A percentile compares a stretch with the other conserved stretches of the same genome.
phyloP scores from a whole-genome alignment of 805 yeast species.

The Saturnispora halmiae region DNA sequence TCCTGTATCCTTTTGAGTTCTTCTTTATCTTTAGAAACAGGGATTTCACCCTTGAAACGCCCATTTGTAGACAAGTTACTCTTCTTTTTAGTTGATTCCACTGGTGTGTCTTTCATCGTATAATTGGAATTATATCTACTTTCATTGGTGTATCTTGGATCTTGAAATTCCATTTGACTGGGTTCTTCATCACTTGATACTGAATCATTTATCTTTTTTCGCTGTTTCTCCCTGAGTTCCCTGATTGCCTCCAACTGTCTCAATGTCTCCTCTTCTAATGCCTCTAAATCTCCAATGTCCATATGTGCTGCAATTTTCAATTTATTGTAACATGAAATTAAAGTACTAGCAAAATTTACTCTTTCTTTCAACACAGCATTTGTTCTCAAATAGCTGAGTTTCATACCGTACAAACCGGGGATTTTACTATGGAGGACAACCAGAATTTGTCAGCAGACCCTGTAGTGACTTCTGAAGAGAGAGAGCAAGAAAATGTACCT shows the following conservation, averaged over 20 bases:
- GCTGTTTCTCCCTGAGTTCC: conserved; percentile 16
- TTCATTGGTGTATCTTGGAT: conserved; percentile 16
- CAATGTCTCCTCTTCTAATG: conserved; percentile 20
- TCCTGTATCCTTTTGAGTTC: neutral
- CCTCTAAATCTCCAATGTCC: conserved; percentile 15
- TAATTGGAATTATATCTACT: neutral
- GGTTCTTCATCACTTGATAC: conserved; percentile 24
- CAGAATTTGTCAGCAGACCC: no score
- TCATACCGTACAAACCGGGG: no score
- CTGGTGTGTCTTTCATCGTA: neutral
- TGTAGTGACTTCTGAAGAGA: no score
- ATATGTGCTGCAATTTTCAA: neutral
- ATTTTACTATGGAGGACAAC: no score
- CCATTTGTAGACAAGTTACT: conserved; percentile 1
- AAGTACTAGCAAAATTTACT: neutral
- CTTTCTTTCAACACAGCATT: neutral
- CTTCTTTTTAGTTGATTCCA: neutral
- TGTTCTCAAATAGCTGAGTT: neutral
- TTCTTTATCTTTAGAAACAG: neutral
- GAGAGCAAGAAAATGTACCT: no score
- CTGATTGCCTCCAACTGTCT: conserved; percentile 18
- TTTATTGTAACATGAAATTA: neutral
- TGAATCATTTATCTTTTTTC: conserved; percentile 13
- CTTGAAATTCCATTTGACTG: conserved; percentile 14
- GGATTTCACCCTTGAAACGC: conserved; percentile 3